Percentiles rank a stretch among this genome's conserved stretches.
These are phyloP conservation scores for Alternaria longipes DNA, from an alignment of 2,329 filamentous ascomycete species.

Conservation along the genomic window DNA sequence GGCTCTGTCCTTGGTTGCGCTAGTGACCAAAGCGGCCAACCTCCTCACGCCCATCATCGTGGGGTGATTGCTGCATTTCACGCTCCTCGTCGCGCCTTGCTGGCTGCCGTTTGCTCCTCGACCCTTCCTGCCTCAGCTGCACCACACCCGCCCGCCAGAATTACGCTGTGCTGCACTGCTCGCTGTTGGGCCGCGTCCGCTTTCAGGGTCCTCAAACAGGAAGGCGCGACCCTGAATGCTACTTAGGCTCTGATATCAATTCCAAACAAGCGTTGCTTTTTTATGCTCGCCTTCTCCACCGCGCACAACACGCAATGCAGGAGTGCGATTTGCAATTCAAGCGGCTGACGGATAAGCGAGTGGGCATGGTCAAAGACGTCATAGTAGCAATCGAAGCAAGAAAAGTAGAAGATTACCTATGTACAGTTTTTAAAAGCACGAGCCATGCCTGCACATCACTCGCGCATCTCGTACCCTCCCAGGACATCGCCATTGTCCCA, in stretches of 20 bases:
- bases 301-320: background rate
- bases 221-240: slow-evolving; percentile 8
- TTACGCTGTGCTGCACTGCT: background rate
- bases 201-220: background rate
- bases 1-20: slow-evolving; percentile 17
- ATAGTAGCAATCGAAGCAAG: background rate
- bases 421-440: background rate
- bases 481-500: slow-evolving; percentile 40
- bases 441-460: slow-evolving; percentile 9
- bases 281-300: background rate
- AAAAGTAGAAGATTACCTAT: background rate
- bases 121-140: no score
- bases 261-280: slow-evolving; percentile 3
- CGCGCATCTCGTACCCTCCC: slow-evolving; percentile 34
- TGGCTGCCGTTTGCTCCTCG: background rate
- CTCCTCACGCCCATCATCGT: slow-evolving; percentile 9
- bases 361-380: slow-evolving; percentile 1
- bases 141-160: background rate
- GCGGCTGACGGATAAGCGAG: background rate
- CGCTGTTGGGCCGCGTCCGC: background rate
- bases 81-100: background rate
- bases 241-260: slow-evolving; percentile 4
- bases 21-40: slow-evolving; percentile 15
- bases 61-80: slow-evolving; percentile 4
- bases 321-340: background rate